Conservation (phyloP, 2,329 filamentous ascomycete species). For the Coleophoma crateriformis region DNA sequence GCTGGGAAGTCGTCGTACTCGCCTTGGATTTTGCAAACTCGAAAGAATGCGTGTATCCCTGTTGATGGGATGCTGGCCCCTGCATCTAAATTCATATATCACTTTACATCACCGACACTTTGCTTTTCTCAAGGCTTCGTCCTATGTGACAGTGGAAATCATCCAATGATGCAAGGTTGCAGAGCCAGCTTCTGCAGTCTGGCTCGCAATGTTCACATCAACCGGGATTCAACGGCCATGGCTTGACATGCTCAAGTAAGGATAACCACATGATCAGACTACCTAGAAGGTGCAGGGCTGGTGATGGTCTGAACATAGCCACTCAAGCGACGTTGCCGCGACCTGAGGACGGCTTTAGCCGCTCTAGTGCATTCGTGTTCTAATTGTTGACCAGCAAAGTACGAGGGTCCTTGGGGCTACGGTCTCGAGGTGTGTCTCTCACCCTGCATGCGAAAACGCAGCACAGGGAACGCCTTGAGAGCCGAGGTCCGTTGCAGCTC, state of each 20-base stretch:
- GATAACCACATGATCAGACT: not conserved
- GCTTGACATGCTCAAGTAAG: conserved; percentile 11
- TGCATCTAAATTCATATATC: no score
- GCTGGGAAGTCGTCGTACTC: no score
- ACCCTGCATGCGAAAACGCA: no score
- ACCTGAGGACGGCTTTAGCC: conserved; percentile 9
- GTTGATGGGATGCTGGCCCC: no score
- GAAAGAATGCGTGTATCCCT: no score
- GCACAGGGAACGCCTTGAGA: no score
- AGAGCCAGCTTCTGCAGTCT: conserved; percentile 10
- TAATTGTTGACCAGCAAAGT: conserved; percentile 5
- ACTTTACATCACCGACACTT: no score
- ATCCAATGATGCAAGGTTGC: not conserved
- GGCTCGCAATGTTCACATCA: conserved; percentile 7
- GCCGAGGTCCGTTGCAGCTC: no score
- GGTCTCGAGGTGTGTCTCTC: no score
- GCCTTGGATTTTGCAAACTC: no score
- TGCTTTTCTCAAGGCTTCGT: no score
- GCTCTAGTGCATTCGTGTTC: conserved; percentile 8
- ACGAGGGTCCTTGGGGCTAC: conserved; percentile 6
- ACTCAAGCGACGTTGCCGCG: conserved; percentile 8
- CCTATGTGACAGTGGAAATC: no score
- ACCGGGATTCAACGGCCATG: conserved; percentile 12
- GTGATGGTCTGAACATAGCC: not conserved
- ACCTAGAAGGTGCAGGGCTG: not conserved